Percentiles rank a stretch among this genome's conserved stretches.
Conservation (phyloP, 2,329 filamentous ascomycete species). For the Alternaria dauci region DNA sequence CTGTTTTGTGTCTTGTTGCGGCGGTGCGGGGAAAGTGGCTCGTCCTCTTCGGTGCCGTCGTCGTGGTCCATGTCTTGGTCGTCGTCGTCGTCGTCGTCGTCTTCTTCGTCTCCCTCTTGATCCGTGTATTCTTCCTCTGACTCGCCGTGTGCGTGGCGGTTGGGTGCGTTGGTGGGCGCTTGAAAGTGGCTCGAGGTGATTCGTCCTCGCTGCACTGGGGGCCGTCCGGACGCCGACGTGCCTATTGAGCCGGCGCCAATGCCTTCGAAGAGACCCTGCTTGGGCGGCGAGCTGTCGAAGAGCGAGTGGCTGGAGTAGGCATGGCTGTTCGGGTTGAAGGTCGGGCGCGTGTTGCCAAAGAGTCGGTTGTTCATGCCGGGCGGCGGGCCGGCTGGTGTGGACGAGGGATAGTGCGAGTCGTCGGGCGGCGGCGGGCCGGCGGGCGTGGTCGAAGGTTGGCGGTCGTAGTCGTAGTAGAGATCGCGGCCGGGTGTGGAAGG, state of each 20-base stretch:
- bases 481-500: conserved; percentile 49
- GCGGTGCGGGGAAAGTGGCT: conserved; percentile 56
- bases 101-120: conserved; percentile 38
- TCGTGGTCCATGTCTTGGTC: conserved; percentile 48
- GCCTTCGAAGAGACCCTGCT: conserved; percentile 38
- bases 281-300: conserved; percentile 48
- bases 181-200: conserved; percentile 34
- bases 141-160: conserved; percentile 48
- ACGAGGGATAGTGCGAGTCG: conserved; percentile 55
- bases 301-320: conserved; percentile 29
- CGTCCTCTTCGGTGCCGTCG: conserved; percentile 50
- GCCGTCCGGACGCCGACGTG: conserved; percentile 40
- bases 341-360: conserved; percentile 62
- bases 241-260: conserved; percentile 38
- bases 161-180: conserved; percentile 40
- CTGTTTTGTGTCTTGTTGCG: conserved; percentile 31
- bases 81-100: conserved; percentile 34
- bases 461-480: conserved; percentile 35
- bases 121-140: conserved; percentile 42
- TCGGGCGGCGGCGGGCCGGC: conserved; percentile 63
- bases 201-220: conserved; percentile 40
- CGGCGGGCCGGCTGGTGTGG: conserved; percentile 64
- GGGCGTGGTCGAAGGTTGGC: conserved; percentile 64
- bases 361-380: conserved; percentile 54
- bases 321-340: conserved; percentile 30